These are phyloP conservation scores for Capsicum baccatum DNA, from an alignment of 257 asterid species.

Conservation along the genomic window DNA sequence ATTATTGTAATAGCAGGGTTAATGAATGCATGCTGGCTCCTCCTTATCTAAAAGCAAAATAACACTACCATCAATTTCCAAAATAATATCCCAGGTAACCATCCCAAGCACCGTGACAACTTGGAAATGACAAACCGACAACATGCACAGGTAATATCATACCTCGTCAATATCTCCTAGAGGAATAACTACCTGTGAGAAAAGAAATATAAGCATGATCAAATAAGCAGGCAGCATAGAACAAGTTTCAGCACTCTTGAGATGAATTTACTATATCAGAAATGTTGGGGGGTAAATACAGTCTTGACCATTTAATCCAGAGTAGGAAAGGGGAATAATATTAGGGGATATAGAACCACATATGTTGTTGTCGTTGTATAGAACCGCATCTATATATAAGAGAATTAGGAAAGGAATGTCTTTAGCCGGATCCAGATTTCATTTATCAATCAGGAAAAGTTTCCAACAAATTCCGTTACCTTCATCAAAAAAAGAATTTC, in stretches of 20 bases:
- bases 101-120: constrained; percentile 27
- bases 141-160: constrained; percentile 36
- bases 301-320: constrained; percentile 10
- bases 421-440: neutral
- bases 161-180: constrained; percentile 95
- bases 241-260: constrained; percentile 23
- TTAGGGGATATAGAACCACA: neutral
- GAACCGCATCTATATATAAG: neutral
- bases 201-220: constrained; percentile 35
- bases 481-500: neutral
- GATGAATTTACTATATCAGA: neutral
- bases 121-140: constrained; percentile 32
- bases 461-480: neutral
- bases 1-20: constrained; percentile 86
- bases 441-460: neutral
- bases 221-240: neutral
- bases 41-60: constrained; percentile 63
- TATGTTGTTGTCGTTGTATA: neutral
- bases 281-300: neutral
- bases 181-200: constrained; percentile 83
- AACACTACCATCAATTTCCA: constrained; percentile 34
- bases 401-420: neutral
- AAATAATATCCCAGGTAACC: constrained; percentile 23
- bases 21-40: constrained; percentile 91
- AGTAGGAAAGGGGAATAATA: constrained; percentile 5